Conservation (phyloP, 352 stramenopile species). For the Globisporangium solare region DNA sequence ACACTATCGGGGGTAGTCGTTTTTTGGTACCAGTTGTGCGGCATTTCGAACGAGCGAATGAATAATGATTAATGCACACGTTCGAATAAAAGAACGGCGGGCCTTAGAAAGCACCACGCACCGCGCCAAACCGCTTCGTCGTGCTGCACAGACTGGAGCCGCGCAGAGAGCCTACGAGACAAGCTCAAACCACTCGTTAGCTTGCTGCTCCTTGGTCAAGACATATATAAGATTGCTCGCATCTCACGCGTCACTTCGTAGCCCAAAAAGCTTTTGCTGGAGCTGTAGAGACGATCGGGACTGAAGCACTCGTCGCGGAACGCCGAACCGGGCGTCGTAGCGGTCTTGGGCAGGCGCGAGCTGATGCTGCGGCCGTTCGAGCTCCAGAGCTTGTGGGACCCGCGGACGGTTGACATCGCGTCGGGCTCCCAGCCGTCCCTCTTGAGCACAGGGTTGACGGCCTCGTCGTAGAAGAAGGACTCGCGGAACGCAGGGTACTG, state of each 20-base stretch:
- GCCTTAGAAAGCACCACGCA: conserved; percentile 3
- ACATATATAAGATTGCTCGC: no score
- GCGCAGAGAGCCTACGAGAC: conserved; percentile 42
- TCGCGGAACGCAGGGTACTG: conserved; percentile 55
- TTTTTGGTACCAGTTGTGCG: conserved; percentile 25
- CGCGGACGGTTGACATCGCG: conserved; percentile 22
- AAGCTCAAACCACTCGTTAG: not conserved
- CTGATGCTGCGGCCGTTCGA: conserved; percentile 39
- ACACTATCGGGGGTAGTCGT: conserved; percentile 34
- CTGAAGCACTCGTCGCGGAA: conserved; percentile 61
- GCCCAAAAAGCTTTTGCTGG: conserved; percentile 42
- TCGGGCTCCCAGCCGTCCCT: conserved; percentile 32
- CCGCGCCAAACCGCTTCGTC: conserved; percentile 50
- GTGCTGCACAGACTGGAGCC: conserved; percentile 64
- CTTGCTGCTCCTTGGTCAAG: no score
- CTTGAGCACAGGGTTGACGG: conserved; percentile 41
- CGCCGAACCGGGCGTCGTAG: conserved; percentile 46
- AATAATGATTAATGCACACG: no score
- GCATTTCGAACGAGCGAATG: not conserved
- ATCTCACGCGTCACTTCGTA: conserved; percentile 56
- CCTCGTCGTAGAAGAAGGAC: conserved; percentile 57
- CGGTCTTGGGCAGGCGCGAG: conserved; percentile 44
- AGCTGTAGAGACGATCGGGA: conserved; percentile 67
- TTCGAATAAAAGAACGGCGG: no score
- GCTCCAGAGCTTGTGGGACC: conserved; percentile 51